Evolutionary conservation across 352 stramenopile genomes (phyloP).

Genomic region (Globisporangium middletonii): DNA sequence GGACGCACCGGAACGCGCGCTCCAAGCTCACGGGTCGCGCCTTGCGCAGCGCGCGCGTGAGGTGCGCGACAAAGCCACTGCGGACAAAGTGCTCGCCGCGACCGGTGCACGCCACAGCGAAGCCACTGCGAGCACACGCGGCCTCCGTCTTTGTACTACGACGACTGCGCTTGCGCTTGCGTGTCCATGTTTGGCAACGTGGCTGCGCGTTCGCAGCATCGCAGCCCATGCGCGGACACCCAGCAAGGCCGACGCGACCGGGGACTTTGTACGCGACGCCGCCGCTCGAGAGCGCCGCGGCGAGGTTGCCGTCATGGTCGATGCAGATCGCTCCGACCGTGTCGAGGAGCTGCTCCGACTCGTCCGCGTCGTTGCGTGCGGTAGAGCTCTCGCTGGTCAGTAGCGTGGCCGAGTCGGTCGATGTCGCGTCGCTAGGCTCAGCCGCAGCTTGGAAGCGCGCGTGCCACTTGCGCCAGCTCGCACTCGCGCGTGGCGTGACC

Average conservation of each 20-base stretch:
- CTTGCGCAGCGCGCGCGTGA: constrained; percentile 25
- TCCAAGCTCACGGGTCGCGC: constrained; percentile 17
- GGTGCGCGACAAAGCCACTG: constrained; percentile 26
- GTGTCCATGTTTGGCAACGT: not conserved
- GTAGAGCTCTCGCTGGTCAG: not conserved
- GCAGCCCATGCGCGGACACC: constrained; percentile 58
- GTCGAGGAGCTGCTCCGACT: constrained; percentile 25
- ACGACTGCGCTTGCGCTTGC: constrained; percentile 9
- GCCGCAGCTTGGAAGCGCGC: constrained; percentile 18
- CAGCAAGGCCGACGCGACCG: constrained; percentile 57
- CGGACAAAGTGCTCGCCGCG: constrained; percentile 68
- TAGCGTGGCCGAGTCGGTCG: too few species aligned
- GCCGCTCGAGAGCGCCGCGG: constrained; percentile 56
- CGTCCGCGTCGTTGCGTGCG: not conserved
- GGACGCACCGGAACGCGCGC: constrained; percentile 15
- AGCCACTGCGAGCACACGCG: constrained; percentile 23
- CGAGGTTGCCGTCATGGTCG: constrained; percentile 43
- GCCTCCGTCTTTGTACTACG: not conserved
- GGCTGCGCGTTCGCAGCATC: constrained; percentile 28
- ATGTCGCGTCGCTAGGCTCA: too few species aligned
- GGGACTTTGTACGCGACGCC: constrained; percentile 62
- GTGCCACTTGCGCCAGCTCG: constrained; percentile 48
- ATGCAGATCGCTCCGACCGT: constrained; percentile 63
- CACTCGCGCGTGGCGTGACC: constrained; percentile 21
- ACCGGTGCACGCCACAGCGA: constrained; percentile 49